Base-by-base conservation (phyloP, 495 filamentous ascomycete species). In the Neurospora sp. region DNA sequence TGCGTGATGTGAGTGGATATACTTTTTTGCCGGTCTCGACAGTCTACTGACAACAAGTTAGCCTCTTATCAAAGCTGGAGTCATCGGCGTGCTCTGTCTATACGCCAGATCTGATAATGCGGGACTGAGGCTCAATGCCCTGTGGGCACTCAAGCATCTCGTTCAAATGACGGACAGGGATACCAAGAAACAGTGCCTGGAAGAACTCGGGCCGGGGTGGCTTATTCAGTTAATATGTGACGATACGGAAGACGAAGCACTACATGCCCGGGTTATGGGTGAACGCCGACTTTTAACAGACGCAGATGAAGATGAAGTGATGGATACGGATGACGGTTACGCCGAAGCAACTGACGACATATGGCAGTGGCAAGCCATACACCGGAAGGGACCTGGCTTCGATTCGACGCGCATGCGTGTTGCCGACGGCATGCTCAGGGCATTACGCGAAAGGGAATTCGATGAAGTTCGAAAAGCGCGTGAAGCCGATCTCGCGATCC, bases 111-210 rank as follows among this genome's bases (percentile, higher is more conserved):
- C 92, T 4, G 82, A 86, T 72, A 90, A 93, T 77, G 85, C 89
- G 7, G 89, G 88, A 35, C 81, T 98, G 48, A 88, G 92, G 66
- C 85, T 96, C 14, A 92, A 93, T 74, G 92, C 93, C 10, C 81
- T 99, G 11, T 98, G 96, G 96, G 94, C 93, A 23, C 84, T 99
- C 69, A 98, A 98, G 77, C 93, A 97, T 81, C 82, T 97, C 39
- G 90, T 96, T 8, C 85, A 89, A 59, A 86, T 87, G 39, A 87
- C 91, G 2, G 83, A 87, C 31, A 89, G 89, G 69, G 88, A 91
- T 18, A 84, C 92, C 70, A 96, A 94, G 81, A 90, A 90, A 76
- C 87, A 86, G 69, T 90, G 92, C 69, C 83, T 98, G 35, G 89
- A 95, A 62, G 90, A 92, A 73, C 85, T 98, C 5, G 89, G 89